Base-by-base conservation (phyloP, 208 protist genomes). In the Crithidia acanthocephali region DNA sequence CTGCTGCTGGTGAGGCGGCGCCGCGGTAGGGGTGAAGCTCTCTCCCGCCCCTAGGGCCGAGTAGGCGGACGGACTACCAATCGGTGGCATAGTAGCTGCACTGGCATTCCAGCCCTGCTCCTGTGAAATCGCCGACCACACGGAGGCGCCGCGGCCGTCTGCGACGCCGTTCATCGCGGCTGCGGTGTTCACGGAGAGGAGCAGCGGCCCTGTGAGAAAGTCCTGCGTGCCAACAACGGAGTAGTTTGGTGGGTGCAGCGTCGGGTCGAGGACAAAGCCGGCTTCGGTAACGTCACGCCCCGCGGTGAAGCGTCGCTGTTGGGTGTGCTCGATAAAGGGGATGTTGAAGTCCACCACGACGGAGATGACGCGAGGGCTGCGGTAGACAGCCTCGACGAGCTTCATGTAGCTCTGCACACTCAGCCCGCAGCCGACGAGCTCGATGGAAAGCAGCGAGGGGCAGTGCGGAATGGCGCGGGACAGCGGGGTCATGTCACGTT, bases 281-380 rank as follows among this genome's bases (percentile, higher is more conserved):
- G 58, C 58, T 25, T 71, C 68, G 11, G 18, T 25, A 4, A 10
- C 45, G 1, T 59, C 58, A 25, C n/a, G 27, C 2, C 10, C 28
- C 0, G 42, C 40, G 4, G 35, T 47, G 18, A 23, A 28, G 16
- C 47, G 45, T 20, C 25, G 20, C 25, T 62, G 61, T 10, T 44
- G 47, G 1, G 27, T 28, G 33, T 55, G 44, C 37, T 42, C 48
- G 27, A 47, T 47, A 13, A 60, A 35, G 27, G 47, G 60, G 5
- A 64, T 44, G 79, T 97, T 97, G 74, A 95, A 97, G 80, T 97
- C 93, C 65, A 95, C 83, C 0, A 75, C 66, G 27, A 95, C 74
- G 32, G 80, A 76, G 22, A 84, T 56, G 25, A 97, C 69, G 28
- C 84, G 78, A 8, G 70, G 83, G 63, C 86, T 87, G 44, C 80